Conservation (phyloP, 345 rosid genomes). For the Limnanthes douglasii region DNA sequence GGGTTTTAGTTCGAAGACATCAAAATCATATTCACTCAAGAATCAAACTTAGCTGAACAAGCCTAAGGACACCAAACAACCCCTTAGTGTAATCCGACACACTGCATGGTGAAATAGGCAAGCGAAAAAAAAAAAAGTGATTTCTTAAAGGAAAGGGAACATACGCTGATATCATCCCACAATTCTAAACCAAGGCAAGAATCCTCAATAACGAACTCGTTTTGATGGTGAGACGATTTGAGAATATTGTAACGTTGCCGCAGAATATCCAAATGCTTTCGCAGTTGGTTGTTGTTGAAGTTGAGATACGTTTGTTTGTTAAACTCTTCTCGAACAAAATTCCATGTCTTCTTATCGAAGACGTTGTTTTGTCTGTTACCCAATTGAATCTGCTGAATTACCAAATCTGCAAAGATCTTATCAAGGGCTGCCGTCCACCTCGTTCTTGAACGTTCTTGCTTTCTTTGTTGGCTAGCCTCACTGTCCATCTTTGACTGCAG, state of each 20-base stretch:
- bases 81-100: too few relatives aligned
- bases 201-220: constrained; percentile 40
- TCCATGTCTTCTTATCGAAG: constrained; percentile 72
- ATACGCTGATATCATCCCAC: constrained; percentile 71
- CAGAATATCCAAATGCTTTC: constrained; percentile 70
- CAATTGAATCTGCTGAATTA: constrained; percentile 52
- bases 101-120: not conserved
- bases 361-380: constrained; percentile 58
- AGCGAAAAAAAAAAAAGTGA: not conserved
- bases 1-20: too few relatives aligned
- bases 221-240: constrained; percentile 37
- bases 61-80: too few relatives aligned
- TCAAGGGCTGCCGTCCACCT: constrained; percentile 60
- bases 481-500: constrained; percentile 36
- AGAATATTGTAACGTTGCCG: constrained; percentile 47
- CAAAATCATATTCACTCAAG: too few relatives aligned
- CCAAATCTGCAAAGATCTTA: constrained; percentile 56
- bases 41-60: too few relatives aligned
- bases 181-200: constrained; percentile 53
- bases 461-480: constrained; percentile 27
- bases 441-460: constrained; percentile 53
- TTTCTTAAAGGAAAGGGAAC: constrained; percentile 3
- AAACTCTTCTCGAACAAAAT: constrained; percentile 45
- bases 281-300: constrained; percentile 63
- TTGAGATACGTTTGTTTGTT: constrained; percentile 44